phyloP scores from a whole-genome alignment of 345 rosid species.

The Gossypium stocksii region DNA sequence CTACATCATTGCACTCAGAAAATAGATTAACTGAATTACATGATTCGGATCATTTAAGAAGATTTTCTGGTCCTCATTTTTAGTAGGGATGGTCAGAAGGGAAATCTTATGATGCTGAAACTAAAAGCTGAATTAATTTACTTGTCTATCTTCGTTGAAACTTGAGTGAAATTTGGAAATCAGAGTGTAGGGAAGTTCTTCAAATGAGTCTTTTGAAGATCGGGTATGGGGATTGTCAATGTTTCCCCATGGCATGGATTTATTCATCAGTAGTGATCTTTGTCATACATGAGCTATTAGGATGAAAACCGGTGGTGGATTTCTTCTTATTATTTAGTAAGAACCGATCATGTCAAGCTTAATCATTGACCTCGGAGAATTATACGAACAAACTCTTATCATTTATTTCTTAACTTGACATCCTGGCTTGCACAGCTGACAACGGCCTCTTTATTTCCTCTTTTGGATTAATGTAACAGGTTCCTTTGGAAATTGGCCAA shows the following conservation, averaged over 20 bases:
- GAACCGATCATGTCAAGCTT: not conserved
- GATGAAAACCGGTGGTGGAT: not conserved
- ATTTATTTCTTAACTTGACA: conserved; percentile 8
- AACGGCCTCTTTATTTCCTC: not conserved
- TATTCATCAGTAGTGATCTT: not conserved
- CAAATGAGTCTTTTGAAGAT: not conserved
- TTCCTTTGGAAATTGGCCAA: not conserved
- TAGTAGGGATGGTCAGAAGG: not conserved
- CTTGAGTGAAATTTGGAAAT: not conserved
- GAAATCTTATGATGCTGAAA: not conserved
- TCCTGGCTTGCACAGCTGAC: not conserved
- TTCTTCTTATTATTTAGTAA: not conserved
- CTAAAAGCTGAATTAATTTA: not conserved
- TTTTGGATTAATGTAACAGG: not conserved
- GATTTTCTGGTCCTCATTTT: not conserved
- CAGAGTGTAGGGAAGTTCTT: not conserved
- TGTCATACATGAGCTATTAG: not conserved
- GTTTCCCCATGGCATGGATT: not conserved
- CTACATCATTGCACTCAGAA: not conserved
- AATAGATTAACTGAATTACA: not conserved
- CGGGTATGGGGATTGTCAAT: not conserved
- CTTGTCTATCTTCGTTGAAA: not conserved
- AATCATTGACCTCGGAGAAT: not conserved
- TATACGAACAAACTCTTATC: not conserved
- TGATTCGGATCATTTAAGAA: not conserved